Conservation (phyloP, 176 grass and related monocot species). For the Luzula sylvatica region DNA sequence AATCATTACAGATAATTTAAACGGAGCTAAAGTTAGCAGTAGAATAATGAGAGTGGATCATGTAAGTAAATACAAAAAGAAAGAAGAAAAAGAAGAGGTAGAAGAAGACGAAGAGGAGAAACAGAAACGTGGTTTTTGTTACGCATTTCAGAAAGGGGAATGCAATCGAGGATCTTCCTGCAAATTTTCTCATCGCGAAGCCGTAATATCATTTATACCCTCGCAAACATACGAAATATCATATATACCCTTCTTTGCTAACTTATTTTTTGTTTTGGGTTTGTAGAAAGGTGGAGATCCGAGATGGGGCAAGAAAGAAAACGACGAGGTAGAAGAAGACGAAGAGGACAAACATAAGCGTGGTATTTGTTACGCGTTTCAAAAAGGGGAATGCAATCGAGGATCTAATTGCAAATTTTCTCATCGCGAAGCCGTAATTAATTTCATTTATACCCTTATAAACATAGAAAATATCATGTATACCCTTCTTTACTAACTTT, state of each 20-base stretch:
- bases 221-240: no score
- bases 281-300: slow-evolving; percentile 5
- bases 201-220: slow-evolving; percentile 28
- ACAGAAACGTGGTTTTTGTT: slow-evolving; percentile 80
- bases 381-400: slow-evolving; percentile 85
- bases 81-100: slow-evolving; percentile 83
- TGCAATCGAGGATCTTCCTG: slow-evolving; percentile 73
- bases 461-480: no score
- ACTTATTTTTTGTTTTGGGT: background rate
- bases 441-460: no score
- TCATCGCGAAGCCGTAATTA: slow-evolving; percentile 63
- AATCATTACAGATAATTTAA: slow-evolving; percentile 56
- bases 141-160: slow-evolving; percentile 86
- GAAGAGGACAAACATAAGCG: slow-evolving; percentile 65
- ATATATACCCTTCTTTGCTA: no score
- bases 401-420: slow-evolving; percentile 85
- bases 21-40: slow-evolving; percentile 81
- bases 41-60: slow-evolving; percentile 84
- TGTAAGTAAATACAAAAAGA: slow-evolving; percentile 88
- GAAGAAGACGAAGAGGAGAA: slow-evolving; percentile 57
- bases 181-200: slow-evolving; percentile 82
- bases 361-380: slow-evolving; percentile 84
- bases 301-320: slow-evolving; percentile 42
- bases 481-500: no score
- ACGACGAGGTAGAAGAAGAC: slow-evolving; percentile 62